Evolutionary conservation across 2,329 filamentous ascomycete genomes (phyloP).

Genomic region (Trichophyton simii): DNA sequence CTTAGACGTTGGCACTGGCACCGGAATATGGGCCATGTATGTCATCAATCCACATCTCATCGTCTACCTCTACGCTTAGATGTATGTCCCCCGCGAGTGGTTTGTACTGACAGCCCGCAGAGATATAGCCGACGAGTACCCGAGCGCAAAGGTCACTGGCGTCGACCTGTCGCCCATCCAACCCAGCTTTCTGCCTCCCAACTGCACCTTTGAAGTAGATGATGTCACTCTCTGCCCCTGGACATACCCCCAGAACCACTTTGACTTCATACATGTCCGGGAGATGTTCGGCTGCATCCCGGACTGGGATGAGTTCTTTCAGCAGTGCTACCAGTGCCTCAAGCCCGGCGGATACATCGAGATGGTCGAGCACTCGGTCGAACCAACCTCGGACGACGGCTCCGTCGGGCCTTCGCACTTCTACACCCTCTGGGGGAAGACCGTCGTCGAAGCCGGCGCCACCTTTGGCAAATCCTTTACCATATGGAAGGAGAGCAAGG

Average conservation of each 20-base stretch:
- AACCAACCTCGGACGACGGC: conserved; percentile 17
- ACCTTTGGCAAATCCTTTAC: conserved; percentile 18
- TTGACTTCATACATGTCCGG: conserved; percentile 37
- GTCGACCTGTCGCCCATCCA: conserved; percentile 41
- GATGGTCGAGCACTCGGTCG: conserved; percentile 21
- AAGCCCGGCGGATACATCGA: conserved; percentile 28
- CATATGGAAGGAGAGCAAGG: conserved; percentile 18
- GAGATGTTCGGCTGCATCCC: conserved; percentile 35
- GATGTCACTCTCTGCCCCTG: conserved; percentile 30
- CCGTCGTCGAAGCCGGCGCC: conserved; percentile 13
- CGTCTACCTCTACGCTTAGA: background rate
- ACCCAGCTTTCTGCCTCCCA: conserved; percentile 35
- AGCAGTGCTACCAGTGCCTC: conserved; percentile 25
- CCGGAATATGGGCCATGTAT: conserved; percentile 9
- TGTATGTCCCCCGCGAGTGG: background rate
- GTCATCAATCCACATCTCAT: background rate
- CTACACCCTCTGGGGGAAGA: conserved; percentile 11
- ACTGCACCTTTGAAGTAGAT: conserved; percentile 38
- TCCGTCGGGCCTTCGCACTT: conserved; percentile 14
- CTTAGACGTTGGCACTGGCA: conserved; percentile 9
- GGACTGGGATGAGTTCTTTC: conserved; percentile 35
- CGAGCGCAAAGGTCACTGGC: conserved; percentile 33
- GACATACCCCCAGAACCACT: conserved; percentile 26
- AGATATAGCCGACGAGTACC: conserved; percentile 25
- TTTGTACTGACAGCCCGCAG: conserved; percentile 8